Conservation (phyloP, 1,284 basidiomycete species). For the Puccinia hordei region DNA sequence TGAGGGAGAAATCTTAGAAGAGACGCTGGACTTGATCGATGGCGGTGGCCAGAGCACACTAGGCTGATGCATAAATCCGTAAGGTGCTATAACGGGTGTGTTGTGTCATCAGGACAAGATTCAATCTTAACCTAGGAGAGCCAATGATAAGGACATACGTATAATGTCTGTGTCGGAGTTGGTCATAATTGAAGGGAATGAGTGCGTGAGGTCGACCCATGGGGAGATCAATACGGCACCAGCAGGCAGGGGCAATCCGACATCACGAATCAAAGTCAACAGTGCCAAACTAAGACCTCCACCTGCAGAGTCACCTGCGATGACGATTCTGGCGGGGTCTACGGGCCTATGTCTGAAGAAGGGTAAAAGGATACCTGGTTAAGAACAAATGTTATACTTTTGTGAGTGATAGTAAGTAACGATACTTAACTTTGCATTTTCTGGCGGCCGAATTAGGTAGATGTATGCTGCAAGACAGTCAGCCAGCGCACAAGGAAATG, state of each 20-base stretch:
- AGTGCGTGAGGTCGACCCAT: conserved; percentile 93
- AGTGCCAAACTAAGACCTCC: conserved; percentile 82
- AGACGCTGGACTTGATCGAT: background rate
- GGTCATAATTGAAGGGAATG: conserved; percentile 80
- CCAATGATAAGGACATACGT: conserved; percentile 65
- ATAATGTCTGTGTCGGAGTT: conserved; percentile 73
- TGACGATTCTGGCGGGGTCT: conserved; percentile 76
- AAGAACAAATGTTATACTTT: background rate
- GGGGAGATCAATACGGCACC: conserved; percentile 64
- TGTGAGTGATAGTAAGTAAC: background rate
- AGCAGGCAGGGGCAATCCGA: conserved; percentile 77
- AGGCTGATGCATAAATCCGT: conserved; percentile 66
- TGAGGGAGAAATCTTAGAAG: background rate
- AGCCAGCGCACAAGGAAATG: conserved; percentile 46
- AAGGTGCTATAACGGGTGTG: conserved; percentile 46
- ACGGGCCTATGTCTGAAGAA: conserved; percentile 69
- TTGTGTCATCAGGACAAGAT: background rate
- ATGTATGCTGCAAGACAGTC: conserved; percentile 80
- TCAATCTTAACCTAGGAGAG: conserved; percentile 64
- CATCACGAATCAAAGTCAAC: conserved; percentile 87
- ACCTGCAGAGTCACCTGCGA: conserved; percentile 91
- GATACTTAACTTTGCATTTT: conserved; percentile 62
- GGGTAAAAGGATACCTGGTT: background rate
- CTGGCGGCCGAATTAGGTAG: conserved; percentile 73
- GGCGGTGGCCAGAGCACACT: conserved; percentile 90